phyloP scores from a whole-genome alignment of 371 early-diverging fungal genomes.

The Rhizopus arrhizus region DNA sequence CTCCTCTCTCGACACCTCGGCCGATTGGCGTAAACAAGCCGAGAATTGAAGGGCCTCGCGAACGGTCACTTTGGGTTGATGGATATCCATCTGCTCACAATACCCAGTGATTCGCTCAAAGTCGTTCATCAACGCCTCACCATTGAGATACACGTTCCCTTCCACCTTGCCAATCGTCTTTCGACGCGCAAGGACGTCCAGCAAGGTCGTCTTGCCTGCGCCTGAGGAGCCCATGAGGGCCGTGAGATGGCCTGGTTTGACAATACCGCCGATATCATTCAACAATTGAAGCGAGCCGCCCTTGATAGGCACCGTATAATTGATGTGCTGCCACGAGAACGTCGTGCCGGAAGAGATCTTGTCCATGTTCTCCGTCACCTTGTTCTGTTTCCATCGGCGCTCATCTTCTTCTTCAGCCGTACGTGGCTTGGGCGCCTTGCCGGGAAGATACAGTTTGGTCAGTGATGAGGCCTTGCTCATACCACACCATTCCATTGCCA shows the following conservation, averaged over 20 bases:
- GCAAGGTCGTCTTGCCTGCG: slow-evolving; percentile 86
- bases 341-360: slow-evolving; percentile 46
- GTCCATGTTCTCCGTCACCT: slow-evolving; percentile 36
- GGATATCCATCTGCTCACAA: slow-evolving; percentile 83
- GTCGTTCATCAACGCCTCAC: slow-evolving; percentile 44
- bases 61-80: slow-evolving; percentile 61
- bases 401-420: slow-evolving; percentile 34
- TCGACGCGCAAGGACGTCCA: slow-evolving; percentile 80
- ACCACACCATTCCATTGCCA: slow-evolving; percentile 52
- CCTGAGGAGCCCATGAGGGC: slow-evolving; percentile 88
- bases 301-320: slow-evolving; percentile 59
- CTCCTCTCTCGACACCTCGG: slow-evolving; percentile 48
- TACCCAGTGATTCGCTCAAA: slow-evolving; percentile 79
- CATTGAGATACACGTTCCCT: slow-evolving; percentile 68
- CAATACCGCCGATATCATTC: slow-evolving; percentile 50
- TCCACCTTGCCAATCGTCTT: slow-evolving; percentile 76
- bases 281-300: slow-evolving; percentile 55
- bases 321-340: slow-evolving; percentile 58
- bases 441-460: slow-evolving; percentile 55
- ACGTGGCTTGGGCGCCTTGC: slow-evolving; percentile 35
- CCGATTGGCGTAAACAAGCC: slow-evolving; percentile 63
- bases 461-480: slow-evolving; percentile 46
- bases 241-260: slow-evolving; percentile 66
- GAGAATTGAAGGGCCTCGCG: slow-evolving; percentile 71
- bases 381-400: slow-evolving; percentile 29